Base-by-base conservation (phyloP, 1,284 basidiomycete species). In the Naganishia sp. region DNA sequence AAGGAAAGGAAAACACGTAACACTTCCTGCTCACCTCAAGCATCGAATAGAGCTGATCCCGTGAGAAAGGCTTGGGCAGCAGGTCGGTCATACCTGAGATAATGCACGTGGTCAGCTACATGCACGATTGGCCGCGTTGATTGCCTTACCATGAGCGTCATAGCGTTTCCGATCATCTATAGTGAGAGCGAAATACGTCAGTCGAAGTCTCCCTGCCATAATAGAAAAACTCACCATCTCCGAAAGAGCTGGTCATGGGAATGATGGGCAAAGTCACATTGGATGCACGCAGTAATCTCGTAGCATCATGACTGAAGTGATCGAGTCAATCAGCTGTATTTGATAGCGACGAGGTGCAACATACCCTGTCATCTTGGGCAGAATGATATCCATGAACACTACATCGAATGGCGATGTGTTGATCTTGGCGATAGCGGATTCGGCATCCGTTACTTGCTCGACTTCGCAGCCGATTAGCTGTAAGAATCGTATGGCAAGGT, bases 381-480 rank as follows among this genome's bases (percentile, higher is more conserved):
- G 76, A 70, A 77, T 77, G 65, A 79, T 79, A 72, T 93, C 93
- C 92, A 96, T 96, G 68, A 96, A 79, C 65, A 95, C 93, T 73
- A 97, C 79, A 78, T 97, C 94, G 77, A 96, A 97, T 82, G 94
- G 92, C 51, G 81, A 89, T 76, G 90, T 78, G 78, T 94, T 95
- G 92, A 97, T 96, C 85, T 92, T 94, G 75, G 90, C 90, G 65
- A 98, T 92, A 0, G 94, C 94, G 13, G 87, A 87, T n/a, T 94
- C 86, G 0, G 94, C 94, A 79, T 98, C 82, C 45, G 94, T 91
- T 1, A 94, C 94, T 45, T 95, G 90, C 74, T 98, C 94, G 71
- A 91, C 94, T 71, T 88, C 87, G 77, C 94, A 97, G 56, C 94
- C 94, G 79, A 95, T 95, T 55, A 97, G 90, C 80, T 96, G 90